phyloP scores from a whole-genome alignment of 179 eudicot species.

The Silene noctiflora region DNA sequence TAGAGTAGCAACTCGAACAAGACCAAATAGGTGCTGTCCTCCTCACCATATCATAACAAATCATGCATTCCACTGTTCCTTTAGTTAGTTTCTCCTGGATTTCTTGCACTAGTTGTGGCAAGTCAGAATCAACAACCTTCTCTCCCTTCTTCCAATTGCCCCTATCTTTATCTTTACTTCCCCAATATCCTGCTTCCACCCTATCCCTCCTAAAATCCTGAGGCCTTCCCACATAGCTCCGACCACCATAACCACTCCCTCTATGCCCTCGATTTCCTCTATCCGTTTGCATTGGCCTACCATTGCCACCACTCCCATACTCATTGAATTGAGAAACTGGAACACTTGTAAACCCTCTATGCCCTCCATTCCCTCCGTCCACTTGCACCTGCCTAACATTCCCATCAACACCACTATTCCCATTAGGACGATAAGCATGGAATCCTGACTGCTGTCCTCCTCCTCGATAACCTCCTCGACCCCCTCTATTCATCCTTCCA shows the following conservation, averaged over 20 bases:
- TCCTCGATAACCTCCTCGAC: constrained; percentile 28
- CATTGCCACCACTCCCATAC: constrained; percentile 30
- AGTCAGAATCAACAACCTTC: constrained; percentile 30
- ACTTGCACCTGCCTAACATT: constrained; percentile 21
- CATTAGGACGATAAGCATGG: constrained; percentile 20
- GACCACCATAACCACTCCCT: constrained; percentile 21
- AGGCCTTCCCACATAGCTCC: constrained; percentile 44
- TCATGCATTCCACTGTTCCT: constrained; percentile 91
- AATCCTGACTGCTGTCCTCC: constrained; percentile 19
- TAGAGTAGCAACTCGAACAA: constrained; percentile 80
- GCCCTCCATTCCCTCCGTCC: constrained; percentile 27
- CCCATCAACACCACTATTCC: constrained; percentile 29
- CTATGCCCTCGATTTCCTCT: constrained; percentile 25
- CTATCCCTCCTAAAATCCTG: constrained; percentile 44
- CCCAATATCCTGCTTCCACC: constrained; percentile 33
- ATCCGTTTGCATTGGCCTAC: constrained; percentile 19
- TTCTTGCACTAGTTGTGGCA: constrained; percentile 88
- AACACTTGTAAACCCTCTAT: constrained; percentile 15
- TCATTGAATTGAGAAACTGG: constrained; percentile 10
- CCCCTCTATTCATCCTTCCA: constrained; percentile 26
- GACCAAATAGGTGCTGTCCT: constrained; percentile 91
- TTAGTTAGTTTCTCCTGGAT: constrained; percentile 88
- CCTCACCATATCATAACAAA: constrained; percentile 91
- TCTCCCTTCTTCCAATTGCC: constrained; percentile 27
- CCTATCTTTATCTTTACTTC: constrained; percentile 22